Conservation (phyloP, 106 monocot genomes). For the Hemerocallis citrina region DNA sequence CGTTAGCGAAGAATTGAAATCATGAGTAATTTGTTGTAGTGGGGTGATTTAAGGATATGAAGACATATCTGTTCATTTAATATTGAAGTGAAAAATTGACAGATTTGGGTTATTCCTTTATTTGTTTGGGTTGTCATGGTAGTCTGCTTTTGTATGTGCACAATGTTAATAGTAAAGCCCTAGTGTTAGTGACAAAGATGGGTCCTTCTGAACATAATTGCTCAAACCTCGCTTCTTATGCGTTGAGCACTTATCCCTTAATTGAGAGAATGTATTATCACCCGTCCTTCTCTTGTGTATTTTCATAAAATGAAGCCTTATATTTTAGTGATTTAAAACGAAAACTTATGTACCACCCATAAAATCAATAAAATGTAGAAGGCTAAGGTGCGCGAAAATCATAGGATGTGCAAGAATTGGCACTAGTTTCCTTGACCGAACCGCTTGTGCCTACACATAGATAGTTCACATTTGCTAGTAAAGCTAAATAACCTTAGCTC, state of each 20-base stretch:
- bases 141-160: background rate
- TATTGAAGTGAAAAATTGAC: background rate
- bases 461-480: too few relatives aligned
- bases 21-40: too few relatives aligned
- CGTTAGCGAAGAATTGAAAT: too few relatives aligned
- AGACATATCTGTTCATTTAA: background rate
- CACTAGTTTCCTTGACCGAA: background rate
- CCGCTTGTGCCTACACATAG: too few relatives aligned
- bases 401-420: background rate
- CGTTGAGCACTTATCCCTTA: background rate
- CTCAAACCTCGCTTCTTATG: background rate
- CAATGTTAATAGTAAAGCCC: background rate
- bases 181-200: too few relatives aligned
- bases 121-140: background rate
- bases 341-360: background rate
- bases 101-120: background rate
- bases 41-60: too few relatives aligned
- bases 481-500: too few relatives aligned
- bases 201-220: background rate
- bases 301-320: background rate
- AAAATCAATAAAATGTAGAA: background rate
- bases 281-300: background rate
- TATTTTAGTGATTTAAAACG: too few relatives aligned
- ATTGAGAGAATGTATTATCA: background rate
- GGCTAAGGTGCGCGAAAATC: background rate